Conservation (phyloP, 257 asterid genomes). For the Cruciata laevipes region DNA sequence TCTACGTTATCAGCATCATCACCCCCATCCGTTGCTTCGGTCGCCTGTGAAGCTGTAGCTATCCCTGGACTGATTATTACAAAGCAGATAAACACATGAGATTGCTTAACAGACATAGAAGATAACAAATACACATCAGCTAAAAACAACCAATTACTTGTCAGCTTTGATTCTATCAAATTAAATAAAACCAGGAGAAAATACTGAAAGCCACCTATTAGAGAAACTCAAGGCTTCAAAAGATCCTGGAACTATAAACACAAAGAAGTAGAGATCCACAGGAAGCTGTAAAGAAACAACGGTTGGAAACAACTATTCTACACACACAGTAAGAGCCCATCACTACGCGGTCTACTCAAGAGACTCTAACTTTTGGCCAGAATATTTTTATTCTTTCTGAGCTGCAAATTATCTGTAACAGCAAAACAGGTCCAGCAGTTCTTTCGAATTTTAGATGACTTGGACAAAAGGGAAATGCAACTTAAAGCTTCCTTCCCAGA, state of each 20-base stretch:
- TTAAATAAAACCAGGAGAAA: neutral
- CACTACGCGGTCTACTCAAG: neutral
- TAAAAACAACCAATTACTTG: neutral
- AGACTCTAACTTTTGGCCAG: neutral
- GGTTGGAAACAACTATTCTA: neutral
- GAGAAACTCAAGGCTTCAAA: neutral
- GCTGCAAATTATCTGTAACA: neutral
- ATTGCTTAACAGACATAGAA: neutral
- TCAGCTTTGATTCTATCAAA: neutral
- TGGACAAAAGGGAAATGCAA: neutral
- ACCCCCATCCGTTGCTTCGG: constrained; percentile 28
- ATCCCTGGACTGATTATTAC: constrained; percentile 40
- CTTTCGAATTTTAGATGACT: too few species aligned
- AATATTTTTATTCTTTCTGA: neutral
- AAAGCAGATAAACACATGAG: neutral
- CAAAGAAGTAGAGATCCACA: neutral
- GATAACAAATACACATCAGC: neutral
- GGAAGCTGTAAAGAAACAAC: neutral
- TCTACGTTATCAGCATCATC: constrained; percentile 17
- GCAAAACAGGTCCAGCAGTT: neutral
- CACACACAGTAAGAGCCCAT: neutral
- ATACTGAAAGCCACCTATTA: neutral
- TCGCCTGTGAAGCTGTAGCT: constrained; percentile 27
- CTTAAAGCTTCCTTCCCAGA: neutral
- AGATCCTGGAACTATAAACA: neutral